Conservation (phyloP, 2,329 filamentous ascomycete species). For the Penicillium crustosum region DNA sequence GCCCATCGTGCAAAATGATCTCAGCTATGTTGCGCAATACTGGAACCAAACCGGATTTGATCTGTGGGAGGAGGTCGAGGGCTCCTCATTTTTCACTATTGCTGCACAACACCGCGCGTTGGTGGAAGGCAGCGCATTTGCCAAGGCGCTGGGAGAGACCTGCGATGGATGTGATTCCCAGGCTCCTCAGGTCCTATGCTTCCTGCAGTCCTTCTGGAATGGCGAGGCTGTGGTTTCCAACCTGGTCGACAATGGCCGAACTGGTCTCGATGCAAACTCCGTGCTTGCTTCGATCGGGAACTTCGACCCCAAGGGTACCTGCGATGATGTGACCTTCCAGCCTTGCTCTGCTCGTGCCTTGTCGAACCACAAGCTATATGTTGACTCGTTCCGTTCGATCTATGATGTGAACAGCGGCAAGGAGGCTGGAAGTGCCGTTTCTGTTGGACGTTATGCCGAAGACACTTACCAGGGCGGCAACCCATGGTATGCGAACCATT, state of each 20-base stretch:
- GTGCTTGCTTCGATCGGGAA: not conserved
- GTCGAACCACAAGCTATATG: not conserved
- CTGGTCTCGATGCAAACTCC: not conserved
- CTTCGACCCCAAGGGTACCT: not conserved
- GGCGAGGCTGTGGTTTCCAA: not conserved
- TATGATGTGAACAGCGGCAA: not conserved
- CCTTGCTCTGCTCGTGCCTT: not conserved
- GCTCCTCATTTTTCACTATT: slow-evolving; percentile 19
- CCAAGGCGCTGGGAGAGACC: not conserved
- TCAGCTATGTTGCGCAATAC: slow-evolving; percentile 18
- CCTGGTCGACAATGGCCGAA: not conserved
- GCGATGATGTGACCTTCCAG: not conserved
- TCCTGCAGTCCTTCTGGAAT: not conserved
- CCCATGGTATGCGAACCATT: not conserved
- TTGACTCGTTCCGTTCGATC: not conserved
- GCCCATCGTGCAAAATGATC: slow-evolving; percentile 11
- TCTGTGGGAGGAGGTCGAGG: slow-evolving; percentile 16
- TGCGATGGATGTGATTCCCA: not conserved
- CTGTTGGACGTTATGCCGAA: not conserved
- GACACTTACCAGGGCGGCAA: not conserved
- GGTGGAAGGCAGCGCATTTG: not conserved
- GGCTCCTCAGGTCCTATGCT: not conserved
- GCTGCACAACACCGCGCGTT: slow-evolving; percentile 15
- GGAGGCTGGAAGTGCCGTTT: not conserved
- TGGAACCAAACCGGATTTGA: slow-evolving; percentile 21